Percentiles rank a stretch among this genome's conserved stretches.
These are phyloP conservation scores for Inga laurina DNA, from an alignment of 306 rosid species.

Conservation along the genomic window DNA sequence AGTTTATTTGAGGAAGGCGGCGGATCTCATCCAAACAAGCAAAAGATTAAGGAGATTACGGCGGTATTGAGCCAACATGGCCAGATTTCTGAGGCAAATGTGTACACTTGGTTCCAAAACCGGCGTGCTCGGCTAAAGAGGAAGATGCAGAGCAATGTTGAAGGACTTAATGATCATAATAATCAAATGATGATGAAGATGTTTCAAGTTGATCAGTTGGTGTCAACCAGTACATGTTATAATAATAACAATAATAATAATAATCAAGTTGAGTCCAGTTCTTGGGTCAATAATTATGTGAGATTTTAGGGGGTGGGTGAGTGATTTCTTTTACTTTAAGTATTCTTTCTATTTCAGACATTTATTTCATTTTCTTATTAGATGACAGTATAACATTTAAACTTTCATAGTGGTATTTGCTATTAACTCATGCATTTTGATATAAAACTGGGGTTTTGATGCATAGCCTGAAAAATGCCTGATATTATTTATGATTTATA, in stretches of 20 bases:
- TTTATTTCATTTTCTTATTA: neutral
- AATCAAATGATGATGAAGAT: neutral
- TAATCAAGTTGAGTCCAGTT: neutral
- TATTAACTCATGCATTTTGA: neutral
- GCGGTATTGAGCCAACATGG: conserved; percentile 63
- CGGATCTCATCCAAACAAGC: conserved; percentile 64
- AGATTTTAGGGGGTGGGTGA: neutral
- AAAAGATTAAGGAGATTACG: conserved; percentile 69
- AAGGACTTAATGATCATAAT: neutral
- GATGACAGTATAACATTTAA: neutral
- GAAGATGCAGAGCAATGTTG: neutral
- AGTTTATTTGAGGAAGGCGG: conserved; percentile 56
- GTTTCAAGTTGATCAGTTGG: neutral
- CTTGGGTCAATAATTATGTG: neutral
- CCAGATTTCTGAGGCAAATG: conserved; percentile 66
- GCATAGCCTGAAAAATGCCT: neutral
- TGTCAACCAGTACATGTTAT: neutral
- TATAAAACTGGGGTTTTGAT: neutral
- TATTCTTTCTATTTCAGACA: neutral
- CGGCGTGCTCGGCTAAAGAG: conserved; percentile 33
- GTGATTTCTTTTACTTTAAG: neutral
- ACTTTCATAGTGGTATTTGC: neutral
- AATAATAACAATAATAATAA: too few relatives aligned
- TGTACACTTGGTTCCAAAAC: conserved; percentile 73
- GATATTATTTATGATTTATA: too few relatives aligned